These are phyloP conservation scores for Rhynchosporium graminicola DNA, from an alignment of 2,329 filamentous ascomycete species.

Conservation along the genomic window DNA sequence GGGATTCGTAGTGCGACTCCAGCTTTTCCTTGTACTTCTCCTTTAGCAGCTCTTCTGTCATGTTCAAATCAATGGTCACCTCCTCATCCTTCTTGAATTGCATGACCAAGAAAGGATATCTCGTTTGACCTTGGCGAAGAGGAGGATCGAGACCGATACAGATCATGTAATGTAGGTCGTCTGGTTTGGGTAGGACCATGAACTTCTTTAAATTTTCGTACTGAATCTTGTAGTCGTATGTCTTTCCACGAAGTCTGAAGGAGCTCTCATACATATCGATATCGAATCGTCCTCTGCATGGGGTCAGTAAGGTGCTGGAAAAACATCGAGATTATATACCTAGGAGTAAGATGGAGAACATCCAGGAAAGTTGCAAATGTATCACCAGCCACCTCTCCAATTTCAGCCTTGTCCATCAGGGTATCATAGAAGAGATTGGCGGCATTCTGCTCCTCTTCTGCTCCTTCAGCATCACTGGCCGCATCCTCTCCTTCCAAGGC, in stretches of 20 bases:
- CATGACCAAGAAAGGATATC: slow-evolving; percentile 98
- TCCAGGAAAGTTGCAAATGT: slow-evolving; percentile 97
- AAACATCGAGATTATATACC: slow-evolving; percentile 51
- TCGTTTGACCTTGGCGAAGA: slow-evolving; percentile 92
- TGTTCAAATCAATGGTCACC: slow-evolving; percentile 93
- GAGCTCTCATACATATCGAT: slow-evolving; percentile 99
- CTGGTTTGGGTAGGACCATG: slow-evolving; percentile 97
- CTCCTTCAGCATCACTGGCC: slow-evolving; percentile 56
- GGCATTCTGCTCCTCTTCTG: slow-evolving; percentile 86
- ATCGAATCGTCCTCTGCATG: slow-evolving; percentile 88
- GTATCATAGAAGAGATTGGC: slow-evolving; percentile 98
- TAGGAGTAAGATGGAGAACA: slow-evolving; percentile 93
- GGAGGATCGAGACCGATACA: slow-evolving; percentile 93
- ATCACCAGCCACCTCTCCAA: slow-evolving; percentile 97
- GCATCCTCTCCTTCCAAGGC: slow-evolving; percentile 64
- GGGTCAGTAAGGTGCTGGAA: slow-evolving; percentile 32
- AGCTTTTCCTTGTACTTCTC: slow-evolving; percentile 88
- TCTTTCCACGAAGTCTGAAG: slow-evolving; percentile 96
- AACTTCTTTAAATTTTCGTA: slow-evolving; percentile 99
- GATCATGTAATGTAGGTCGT: slow-evolving; percentile 93
- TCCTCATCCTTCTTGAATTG: slow-evolving; percentile 98
- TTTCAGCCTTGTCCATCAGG: slow-evolving; percentile 97
- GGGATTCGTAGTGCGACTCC: slow-evolving; percentile 86
- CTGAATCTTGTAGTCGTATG: slow-evolving; percentile 99
- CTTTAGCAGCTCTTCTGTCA: slow-evolving; percentile 85